Evolutionary conservation across 2,329 filamentous ascomycete genomes (phyloP), one percentile per base, ranked within the genome.

Genomic region (Grosmannia serpens): DNA sequence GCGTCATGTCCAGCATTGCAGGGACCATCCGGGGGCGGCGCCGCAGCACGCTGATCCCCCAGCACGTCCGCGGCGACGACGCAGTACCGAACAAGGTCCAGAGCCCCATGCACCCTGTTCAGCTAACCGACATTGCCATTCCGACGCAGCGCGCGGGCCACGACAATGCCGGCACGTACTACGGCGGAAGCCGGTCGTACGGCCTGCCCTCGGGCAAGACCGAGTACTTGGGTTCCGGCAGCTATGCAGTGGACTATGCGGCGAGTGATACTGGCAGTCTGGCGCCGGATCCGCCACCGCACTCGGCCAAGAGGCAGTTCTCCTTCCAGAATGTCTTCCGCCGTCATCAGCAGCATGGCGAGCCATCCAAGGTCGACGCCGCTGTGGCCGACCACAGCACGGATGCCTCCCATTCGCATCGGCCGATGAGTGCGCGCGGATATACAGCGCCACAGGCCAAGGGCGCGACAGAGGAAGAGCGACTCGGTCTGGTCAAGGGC

Each of bases 321-420:
- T 95, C 89, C 22, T 97, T 97, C 77, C 87, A 91, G 63, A 90
- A 88, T 64, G 84, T 96, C 56, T 94, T 96, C 71, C 75, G 76
- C 61, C 80, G 85, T 55, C 73, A 77, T 64, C 76, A 76, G 63
- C 62, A 66, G 54, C 63, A 29, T 9, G 64, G 60, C 29, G 60
- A 60, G 9, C 58, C 53, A 26, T 29, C 56, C 9, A 38, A 47
- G 4, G 60, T 56, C 22, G 65, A 66, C 22, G 62, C 62, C 38
- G 56, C 63, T 5, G 61, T 64, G 8, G 59, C 55, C 27, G 38
- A 55, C 15, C 54, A 62, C 44, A 61, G 11, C 66, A 69, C 22
- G 63, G 65, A 60, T 64, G 62, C 24, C 22, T 13, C 17, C 9
- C 46, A 50, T 15, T n/a, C n/a, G 6, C 63, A 58, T n/a, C 58